Conservation (phyloP, 257 asterid species). For the Paraleonurus japonicus region DNA sequence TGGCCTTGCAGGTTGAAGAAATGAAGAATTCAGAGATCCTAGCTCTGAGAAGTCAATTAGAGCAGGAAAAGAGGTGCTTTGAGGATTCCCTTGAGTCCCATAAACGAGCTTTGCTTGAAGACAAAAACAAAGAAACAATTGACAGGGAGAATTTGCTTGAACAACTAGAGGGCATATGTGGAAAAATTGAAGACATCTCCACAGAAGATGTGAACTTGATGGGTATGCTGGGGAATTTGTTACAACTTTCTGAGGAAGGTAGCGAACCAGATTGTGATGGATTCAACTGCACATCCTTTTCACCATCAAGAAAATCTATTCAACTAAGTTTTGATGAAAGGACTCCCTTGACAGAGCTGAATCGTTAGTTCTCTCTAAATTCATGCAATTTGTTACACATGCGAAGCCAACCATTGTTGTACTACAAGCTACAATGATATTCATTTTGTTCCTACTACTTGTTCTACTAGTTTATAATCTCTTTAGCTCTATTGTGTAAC, state of each 20-base stretch:
- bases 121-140: conserved; percentile 19
- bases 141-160: conserved; percentile 29
- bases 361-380: neutral
- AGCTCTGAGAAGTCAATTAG: conserved; percentile 26
- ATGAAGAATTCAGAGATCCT: conserved; percentile 31
- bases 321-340: conserved; percentile 29
- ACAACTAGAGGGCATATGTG: conserved; percentile 34
- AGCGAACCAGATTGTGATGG: conserved; percentile 21
- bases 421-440: neutral
- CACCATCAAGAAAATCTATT: conserved; percentile 31
- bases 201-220: conserved; percentile 35
- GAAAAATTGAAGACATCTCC: conserved; percentile 31
- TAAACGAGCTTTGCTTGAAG: conserved; percentile 31
- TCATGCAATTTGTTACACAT: conserved; percentile 1
- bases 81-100: conserved; percentile 30
- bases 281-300: neutral
- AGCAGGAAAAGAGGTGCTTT: conserved; percentile 29
- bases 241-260: conserved; percentile 22
- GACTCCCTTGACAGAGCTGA: conserved; percentile 37
- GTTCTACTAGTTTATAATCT: neutral
- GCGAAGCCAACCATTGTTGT: neutral
- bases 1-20: conserved; percentile 29
- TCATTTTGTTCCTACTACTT: neutral
- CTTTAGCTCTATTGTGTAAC: neutral
- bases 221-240: conserved; percentile 31